Base-by-base conservation (phyloP, 2,329 filamentous ascomycete genomes). In the Colletotrichum brevisporum region DNA sequence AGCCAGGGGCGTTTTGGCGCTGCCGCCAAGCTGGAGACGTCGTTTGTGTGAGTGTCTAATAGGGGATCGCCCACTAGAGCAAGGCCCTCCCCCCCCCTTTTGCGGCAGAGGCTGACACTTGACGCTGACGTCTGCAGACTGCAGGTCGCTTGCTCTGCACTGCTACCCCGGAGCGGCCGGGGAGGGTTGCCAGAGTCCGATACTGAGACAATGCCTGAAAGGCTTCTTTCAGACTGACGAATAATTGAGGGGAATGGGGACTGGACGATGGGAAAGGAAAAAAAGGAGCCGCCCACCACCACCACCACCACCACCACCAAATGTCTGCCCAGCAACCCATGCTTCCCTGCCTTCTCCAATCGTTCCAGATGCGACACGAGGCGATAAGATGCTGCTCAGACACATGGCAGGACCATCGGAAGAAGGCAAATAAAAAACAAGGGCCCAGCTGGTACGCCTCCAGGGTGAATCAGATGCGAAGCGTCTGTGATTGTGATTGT, bases 11-110 rank as follows among this genome's bases (percentile, higher is more conserved):
- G 50, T 58, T 68, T 68, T 65, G 61, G n/a, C 41, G 61, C 48
- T 47, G 50, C 41, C 48, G 62, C 66, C 66, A 69, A 69, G 66
- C 66, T 69, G 50, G 62, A 60, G 62, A 47, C 55, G 66, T 66
- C 54, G 43, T 55, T 43, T 50, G 61, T 54, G 27, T 63, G 26
- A 21, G 47, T 18, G 41, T 67, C 51, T 18, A 43, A 36, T 41
- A 39, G 61, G 21, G 24, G 41, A 54, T 55, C 48, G 61, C 36
- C 61, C 61, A 58, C 48, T 50, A 48, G 50, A 63, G 39, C 36
- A 54, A 59, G 53, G 47, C n/a, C 16, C n/a, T 21, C 15, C 13
- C 36, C n/a, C n/a, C 5, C 18, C 36, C 31, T 21, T 15, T 50
- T 3, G 45, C 39, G 41, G 60, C 60, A n/a, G 58, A 43, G 53